phyloP scores from a whole-genome alignment of 345 rosid species.

The Arabis hirsuta region DNA sequence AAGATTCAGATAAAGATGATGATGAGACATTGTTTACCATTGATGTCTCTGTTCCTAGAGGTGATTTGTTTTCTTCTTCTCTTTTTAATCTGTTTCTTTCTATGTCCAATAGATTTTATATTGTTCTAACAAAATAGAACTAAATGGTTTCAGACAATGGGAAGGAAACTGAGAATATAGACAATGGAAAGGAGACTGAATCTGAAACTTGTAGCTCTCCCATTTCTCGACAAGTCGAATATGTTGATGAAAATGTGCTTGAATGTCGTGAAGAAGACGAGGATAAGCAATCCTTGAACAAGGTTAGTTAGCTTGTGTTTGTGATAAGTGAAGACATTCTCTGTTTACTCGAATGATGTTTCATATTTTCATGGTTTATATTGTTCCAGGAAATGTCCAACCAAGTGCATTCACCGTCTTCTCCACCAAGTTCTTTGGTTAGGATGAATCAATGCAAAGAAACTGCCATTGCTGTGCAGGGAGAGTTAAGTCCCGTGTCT shows the following conservation, averaged over 20 bases:
- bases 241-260: conserved; percentile 26
- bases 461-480: conserved; percentile 50
- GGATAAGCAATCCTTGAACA: conserved; percentile 32
- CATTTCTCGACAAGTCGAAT: conserved; percentile 31
- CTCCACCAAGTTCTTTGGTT: conserved; percentile 45
- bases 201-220: conserved; percentile 45
- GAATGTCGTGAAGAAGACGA: conserved; percentile 28
- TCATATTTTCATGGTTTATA: conserved; percentile 31
- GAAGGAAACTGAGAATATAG: conserved; percentile 43
- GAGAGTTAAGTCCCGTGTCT: conserved; percentile 84
- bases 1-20: conserved; percentile 45
- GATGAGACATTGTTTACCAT: conserved; percentile 36
- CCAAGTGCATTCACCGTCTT: conserved; percentile 44
- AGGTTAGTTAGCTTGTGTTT: conserved; percentile 46
- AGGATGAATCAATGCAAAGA: conserved; percentile 53
- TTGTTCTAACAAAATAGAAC: neutral
- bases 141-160: conserved; percentile 42
- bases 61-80: conserved; percentile 46
- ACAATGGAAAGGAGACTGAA: conserved; percentile 10
- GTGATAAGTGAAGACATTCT: conserved; percentile 6
- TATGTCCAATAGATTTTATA: neutral
- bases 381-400: conserved; percentile 52
- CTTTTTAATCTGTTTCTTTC: conserved; percentile 14
- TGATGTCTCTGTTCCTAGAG: conserved; percentile 52
- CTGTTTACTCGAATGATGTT: conserved; percentile 2